Conservation (phyloP, 129 eudicot genomes). For the Cynara cardunculus region DNA sequence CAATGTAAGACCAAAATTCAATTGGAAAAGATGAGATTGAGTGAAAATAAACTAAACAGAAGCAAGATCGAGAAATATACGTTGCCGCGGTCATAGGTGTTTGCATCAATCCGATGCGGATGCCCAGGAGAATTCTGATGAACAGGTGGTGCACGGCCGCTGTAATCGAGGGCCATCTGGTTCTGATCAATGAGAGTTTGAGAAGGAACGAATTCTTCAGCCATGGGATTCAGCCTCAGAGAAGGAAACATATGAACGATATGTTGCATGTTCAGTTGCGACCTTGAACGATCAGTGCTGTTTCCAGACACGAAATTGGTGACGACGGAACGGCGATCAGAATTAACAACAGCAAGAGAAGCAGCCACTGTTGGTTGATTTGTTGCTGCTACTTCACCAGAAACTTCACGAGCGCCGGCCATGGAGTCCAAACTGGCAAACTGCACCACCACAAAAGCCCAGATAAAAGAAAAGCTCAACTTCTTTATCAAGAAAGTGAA, state of each 20-base stretch:
- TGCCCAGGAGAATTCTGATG: background rate
- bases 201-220: slow-evolving; percentile 82
- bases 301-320: slow-evolving; percentile 24
- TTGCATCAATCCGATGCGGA: background rate
- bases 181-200: slow-evolving; percentile 40
- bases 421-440: slow-evolving; percentile 35
- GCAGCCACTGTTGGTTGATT: slow-evolving; percentile 7
- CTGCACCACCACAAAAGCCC: background rate
- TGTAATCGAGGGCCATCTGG: slow-evolving; percentile 39
- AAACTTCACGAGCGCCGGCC: slow-evolving; percentile 73
- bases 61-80: background rate
- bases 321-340: slow-evolving; percentile 7
- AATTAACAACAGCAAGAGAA: slow-evolving; percentile 17
- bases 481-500: slow-evolving; percentile 17
- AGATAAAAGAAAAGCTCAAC: background rate
- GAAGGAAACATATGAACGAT: slow-evolving; percentile 68
- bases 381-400: slow-evolving; percentile 39
- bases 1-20: background rate
- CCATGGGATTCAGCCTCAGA: slow-evolving; percentile 85
- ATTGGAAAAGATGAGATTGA: background rate
- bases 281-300: slow-evolving; percentile 42
- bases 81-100: background rate
- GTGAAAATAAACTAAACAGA: background rate
- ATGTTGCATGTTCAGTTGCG: slow-evolving; percentile 59
- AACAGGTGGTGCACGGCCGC: background rate